These are phyloP conservation scores for Phytophthora macrochlamydospora DNA, from an alignment of 352 stramenopile genomes.

Conservation along the genomic window DNA sequence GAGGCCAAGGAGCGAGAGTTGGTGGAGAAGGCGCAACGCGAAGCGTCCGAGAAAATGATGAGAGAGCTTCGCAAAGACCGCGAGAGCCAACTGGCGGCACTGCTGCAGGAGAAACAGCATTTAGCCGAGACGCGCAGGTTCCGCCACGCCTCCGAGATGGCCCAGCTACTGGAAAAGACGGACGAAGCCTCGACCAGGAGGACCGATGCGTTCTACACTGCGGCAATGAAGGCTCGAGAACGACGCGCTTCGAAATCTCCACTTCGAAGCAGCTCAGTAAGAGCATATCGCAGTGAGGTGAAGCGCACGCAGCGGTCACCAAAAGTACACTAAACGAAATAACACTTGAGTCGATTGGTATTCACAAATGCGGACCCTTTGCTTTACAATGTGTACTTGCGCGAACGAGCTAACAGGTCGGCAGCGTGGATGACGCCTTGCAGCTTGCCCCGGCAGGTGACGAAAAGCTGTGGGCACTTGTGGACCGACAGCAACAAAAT, in stretches of 20 bases:
- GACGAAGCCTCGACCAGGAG: constrained; percentile 37
- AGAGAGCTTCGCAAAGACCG: constrained; percentile 66
- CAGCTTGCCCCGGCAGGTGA: constrained; percentile 73
- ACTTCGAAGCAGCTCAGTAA: constrained; percentile 18
- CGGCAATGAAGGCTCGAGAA: constrained; percentile 66
- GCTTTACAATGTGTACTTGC: constrained; percentile 57
- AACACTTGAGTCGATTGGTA: constrained; percentile 15
- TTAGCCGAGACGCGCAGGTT: constrained; percentile 65
- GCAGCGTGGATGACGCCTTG: constrained; percentile 74
- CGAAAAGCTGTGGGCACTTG: constrained; percentile 76
- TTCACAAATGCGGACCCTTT: constrained; percentile 15
- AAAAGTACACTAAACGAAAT: constrained; percentile 28
- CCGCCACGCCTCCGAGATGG: constrained; percentile 47
- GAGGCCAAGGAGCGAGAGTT: constrained; percentile 66
- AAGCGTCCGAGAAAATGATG: constrained; percentile 71
- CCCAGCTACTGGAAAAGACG: constrained; percentile 42
- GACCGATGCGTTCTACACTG: constrained; percentile 69
- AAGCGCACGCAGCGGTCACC: constrained; percentile 14
- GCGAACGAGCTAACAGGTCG: constrained; percentile 66
- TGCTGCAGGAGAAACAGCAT: constrained; percentile 67
- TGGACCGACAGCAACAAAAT: constrained; percentile 84
- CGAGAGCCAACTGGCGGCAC: constrained; percentile 53
- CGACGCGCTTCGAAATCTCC: constrained; percentile 17
- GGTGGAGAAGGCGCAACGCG: constrained; percentile 70
- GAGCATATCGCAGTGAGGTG: constrained; percentile 9